These are phyloP conservation scores for Neohortaea acidophila DNA, from an alignment of 495 filamentous ascomycete species.

Conservation along the genomic window DNA sequence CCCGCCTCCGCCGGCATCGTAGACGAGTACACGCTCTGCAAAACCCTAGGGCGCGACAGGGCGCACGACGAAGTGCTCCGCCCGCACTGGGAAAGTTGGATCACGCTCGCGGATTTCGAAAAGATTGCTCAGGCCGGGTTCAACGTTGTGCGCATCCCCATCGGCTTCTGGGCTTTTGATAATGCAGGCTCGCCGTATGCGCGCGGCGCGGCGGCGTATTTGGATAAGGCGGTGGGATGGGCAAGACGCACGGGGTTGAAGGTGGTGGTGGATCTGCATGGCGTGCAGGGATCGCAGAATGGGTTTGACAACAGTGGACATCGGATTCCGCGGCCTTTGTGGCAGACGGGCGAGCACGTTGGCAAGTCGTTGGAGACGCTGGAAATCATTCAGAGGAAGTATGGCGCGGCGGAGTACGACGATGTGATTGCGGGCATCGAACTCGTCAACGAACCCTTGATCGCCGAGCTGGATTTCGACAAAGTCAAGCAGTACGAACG, in stretches of 20 bases:
- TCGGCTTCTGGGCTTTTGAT: slow-evolving; percentile 37
- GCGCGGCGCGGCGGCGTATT: slow-evolving; percentile 31
- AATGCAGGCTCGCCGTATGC: slow-evolving; percentile 33
- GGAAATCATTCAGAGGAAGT: slow-evolving; percentile 41
- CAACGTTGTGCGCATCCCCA: slow-evolving; percentile 36
- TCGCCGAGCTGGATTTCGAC: slow-evolving; percentile 34
- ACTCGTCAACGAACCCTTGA: slow-evolving; percentile 55
- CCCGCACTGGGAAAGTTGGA: slow-evolving; percentile 30
- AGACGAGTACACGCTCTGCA: slow-evolving; percentile 29
- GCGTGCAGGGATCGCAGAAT: slow-evolving; percentile 29
- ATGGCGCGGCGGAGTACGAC: slow-evolving; percentile 34
- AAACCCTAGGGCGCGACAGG: slow-evolving; percentile 21
- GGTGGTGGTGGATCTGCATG: slow-evolving; percentile 37
- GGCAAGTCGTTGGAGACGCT: slow-evolving; percentile 43
- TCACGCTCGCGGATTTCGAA: slow-evolving; percentile 27
- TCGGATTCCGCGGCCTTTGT: slow-evolving; percentile 21
- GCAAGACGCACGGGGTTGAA: slow-evolving; percentile 29
- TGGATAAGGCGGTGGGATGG: slow-evolving; percentile 34
- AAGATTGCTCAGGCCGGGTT: slow-evolving; percentile 32
- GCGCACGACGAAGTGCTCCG: slow-evolving; percentile 24
- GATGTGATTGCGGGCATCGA: slow-evolving; percentile 58
- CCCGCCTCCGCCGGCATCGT: slow-evolving; percentile 21
- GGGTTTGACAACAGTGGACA: slow-evolving; percentile 30
- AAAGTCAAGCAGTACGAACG: slow-evolving; percentile 48
- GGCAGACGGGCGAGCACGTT: slow-evolving; percentile 45